These are phyloP conservation scores for Crithidia brevicula DNA, from an alignment of 208 protist species.

Conservation along the genomic window DNA sequence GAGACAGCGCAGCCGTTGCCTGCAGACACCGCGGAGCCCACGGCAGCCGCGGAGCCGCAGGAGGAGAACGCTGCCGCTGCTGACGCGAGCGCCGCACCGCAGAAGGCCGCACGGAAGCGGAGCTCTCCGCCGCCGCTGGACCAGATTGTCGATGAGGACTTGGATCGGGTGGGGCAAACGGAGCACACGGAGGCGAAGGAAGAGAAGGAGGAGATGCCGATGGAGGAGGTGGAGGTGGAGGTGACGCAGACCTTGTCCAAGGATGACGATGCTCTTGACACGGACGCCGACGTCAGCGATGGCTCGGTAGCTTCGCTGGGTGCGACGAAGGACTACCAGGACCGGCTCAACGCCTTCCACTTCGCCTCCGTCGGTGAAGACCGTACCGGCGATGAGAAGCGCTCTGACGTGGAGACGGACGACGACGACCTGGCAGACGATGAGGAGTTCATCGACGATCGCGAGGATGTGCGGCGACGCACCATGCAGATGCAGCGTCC, in stretches of 20 bases:
- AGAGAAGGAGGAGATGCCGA: neutral
- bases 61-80: neutral
- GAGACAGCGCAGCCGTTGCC: neutral
- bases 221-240: neutral
- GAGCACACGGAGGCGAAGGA: no score
- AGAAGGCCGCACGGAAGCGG: neutral
- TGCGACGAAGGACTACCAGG: constrained; percentile 17
- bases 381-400: neutral
- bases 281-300: neutral
- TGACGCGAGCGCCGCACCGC: neutral
- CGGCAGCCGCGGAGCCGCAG: neutral
- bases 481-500: constrained; percentile 50
- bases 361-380: constrained; percentile 29
- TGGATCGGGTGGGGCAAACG: neutral
- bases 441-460: constrained; percentile 46
- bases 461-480: constrained; percentile 49
- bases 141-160: constrained; percentile 5
- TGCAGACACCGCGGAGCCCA: neutral
- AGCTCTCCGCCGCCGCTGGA: constrained; percentile 22
- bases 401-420: constrained; percentile 1
- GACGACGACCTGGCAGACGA: constrained; percentile 32
- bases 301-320: neutral
- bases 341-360: constrained; percentile 33
- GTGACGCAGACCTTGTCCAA: no score
- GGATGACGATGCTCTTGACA: no score